Evolutionary conservation across 1,139 yeast genomes (phyloP).

Genomic region (Magnusiomyces suaveolens): DNA sequence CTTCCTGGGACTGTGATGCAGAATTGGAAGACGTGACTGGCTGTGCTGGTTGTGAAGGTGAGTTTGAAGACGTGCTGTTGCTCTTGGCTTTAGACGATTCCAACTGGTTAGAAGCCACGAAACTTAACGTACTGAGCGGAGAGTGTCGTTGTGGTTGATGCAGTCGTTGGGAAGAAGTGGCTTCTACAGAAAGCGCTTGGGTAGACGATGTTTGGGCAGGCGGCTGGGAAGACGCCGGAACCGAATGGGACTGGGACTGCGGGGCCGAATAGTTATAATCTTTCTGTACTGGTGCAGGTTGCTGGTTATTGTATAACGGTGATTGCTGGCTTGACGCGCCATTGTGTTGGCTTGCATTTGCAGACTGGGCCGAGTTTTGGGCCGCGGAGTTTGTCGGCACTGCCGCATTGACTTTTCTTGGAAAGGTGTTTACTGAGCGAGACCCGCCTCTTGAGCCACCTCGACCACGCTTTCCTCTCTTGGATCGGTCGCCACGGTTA

Average conservation of each 20-base stretch:
- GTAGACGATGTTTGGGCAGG: background rate
- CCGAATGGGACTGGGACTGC: background rate
- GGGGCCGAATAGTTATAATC: background rate
- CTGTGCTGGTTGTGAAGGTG: background rate
- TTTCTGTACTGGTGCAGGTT: no score
- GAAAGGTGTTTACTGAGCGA: conserved; percentile 1
- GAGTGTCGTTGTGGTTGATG: background rate
- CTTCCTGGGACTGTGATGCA: background rate
- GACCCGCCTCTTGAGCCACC: conserved; percentile 5
- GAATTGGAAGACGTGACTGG: background rate
- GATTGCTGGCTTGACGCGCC: no score
- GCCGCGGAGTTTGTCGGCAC: background rate
- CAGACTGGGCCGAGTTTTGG: no score
- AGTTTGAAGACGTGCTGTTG: background rate
- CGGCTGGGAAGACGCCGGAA: background rate
- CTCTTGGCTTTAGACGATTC: background rate
- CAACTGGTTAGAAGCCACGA: background rate
- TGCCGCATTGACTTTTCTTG: background rate
- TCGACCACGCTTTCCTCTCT: conserved; percentile 12
- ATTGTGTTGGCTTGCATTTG: no score
- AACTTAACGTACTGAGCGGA: background rate
- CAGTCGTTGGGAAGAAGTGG: background rate
- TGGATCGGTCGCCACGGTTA: conserved; percentile 38
- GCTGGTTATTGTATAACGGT: background rate
- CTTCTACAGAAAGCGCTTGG: background rate